These are phyloP conservation scores for Metschnikowia vanudenii DNA, from an alignment of 805 yeast genomes.

Conservation along the genomic window DNA sequence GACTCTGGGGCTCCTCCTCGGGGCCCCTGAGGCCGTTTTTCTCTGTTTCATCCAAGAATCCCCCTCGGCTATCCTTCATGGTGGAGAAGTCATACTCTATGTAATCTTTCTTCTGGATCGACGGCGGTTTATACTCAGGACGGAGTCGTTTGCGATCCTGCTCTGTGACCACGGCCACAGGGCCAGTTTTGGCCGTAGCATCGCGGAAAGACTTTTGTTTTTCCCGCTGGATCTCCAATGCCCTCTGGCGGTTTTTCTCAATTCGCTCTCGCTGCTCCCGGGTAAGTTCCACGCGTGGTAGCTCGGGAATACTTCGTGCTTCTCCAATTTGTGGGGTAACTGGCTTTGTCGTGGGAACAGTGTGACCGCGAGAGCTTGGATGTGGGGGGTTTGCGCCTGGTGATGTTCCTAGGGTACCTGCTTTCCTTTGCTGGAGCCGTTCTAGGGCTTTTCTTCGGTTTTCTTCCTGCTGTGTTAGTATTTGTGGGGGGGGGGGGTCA, in stretches of 20 bases:
- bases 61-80: constrained; percentile 88
- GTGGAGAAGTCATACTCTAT: constrained; percentile 86
- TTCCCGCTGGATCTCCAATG: constrained; percentile 44
- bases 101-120: constrained; percentile 60
- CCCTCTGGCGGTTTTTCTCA: constrained; percentile 53
- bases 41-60: constrained; percentile 52
- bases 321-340: constrained; percentile 5
- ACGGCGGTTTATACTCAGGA: constrained; percentile 26
- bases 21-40: constrained; percentile 15
- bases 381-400: constrained; percentile 3
- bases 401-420: constrained; percentile 4
- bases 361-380: not conserved
- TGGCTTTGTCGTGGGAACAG: constrained; percentile 1
- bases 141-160: constrained; percentile 15
- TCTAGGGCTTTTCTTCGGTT: constrained; percentile 64
- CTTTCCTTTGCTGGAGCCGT: constrained; percentile 48
- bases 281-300: constrained; percentile 37
- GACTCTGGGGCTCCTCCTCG: constrained; percentile 45
- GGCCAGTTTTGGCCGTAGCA: constrained; percentile 8
- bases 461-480: constrained; percentile 47
- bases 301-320: constrained; percentile 11
- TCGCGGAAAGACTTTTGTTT: constrained; percentile 23
- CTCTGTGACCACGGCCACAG: constrained; percentile 16
- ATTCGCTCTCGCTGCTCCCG: constrained; percentile 50
- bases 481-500: not conserved